A percentile compares a stretch with the other conserved stretches of the same genome.
These are phyloP conservation scores for Phytophthora sp. DNA, from an alignment of 352 stramenopile genomes.

Conservation along the genomic window DNA sequence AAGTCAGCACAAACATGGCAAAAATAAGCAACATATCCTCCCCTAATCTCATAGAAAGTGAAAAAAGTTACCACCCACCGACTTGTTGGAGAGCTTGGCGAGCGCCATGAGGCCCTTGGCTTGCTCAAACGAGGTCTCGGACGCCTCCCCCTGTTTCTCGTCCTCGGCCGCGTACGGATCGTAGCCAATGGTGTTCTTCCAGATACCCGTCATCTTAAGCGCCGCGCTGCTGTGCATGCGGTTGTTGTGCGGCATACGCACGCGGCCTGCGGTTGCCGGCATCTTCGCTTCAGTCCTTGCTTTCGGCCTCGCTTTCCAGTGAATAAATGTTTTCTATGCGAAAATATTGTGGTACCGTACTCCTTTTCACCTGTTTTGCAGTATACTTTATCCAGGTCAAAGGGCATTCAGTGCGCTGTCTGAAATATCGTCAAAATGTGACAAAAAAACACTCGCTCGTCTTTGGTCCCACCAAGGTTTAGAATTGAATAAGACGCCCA, in stretches of 20 bases:
- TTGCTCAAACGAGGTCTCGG: constrained; percentile 86
- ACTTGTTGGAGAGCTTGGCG: constrained; percentile 94
- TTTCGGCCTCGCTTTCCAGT: background rate
- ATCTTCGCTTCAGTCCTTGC: constrained; percentile 47
- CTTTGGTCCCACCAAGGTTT: background rate
- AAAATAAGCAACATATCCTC: background rate
- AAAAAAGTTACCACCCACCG: constrained; percentile 49
- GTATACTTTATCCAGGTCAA: constrained; percentile 7
- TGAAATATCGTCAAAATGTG: constrained; percentile 20
- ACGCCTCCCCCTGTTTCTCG: constrained; percentile 59
- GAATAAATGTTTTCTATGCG: background rate
- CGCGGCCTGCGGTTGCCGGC: constrained; percentile 86
- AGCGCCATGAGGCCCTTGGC: constrained; percentile 94
- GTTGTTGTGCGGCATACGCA: constrained; percentile 98
- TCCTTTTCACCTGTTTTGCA: background rate
- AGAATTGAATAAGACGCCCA: constrained; percentile 24
- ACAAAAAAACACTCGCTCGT: constrained; percentile 14
- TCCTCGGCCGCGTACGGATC: constrained; percentile 91
- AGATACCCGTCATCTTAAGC: constrained; percentile 97
- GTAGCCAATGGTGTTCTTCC: constrained; percentile 97
- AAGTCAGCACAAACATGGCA: background rate
- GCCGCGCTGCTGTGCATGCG: constrained; percentile 93
- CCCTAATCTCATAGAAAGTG: constrained; percentile 6
- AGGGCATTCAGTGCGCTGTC: too few relatives aligned
- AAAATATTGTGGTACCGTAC: constrained; percentile 11